These are phyloP conservation scores for Calonectria naviculata DNA, from an alignment of 2,329 filamentous ascomycete genomes.

Conservation along the genomic window DNA sequence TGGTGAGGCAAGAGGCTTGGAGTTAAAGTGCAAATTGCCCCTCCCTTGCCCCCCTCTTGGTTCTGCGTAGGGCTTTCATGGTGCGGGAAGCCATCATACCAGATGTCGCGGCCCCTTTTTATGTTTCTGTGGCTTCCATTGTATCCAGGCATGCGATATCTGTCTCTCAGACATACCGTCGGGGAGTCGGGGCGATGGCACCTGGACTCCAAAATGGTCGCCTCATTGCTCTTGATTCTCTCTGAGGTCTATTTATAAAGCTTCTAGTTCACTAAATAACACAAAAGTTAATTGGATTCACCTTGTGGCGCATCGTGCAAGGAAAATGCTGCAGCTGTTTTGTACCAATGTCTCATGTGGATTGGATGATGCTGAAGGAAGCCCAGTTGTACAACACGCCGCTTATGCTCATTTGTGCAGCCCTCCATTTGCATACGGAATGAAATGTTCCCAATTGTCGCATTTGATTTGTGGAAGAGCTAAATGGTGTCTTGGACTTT, in stretches of 20 bases:
- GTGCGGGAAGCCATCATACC: background rate
- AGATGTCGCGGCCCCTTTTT: background rate
- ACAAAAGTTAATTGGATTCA: background rate
- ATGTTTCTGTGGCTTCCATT: background rate
- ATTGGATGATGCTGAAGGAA: background rate
- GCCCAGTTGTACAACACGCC: too few species aligned
- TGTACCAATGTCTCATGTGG: background rate
- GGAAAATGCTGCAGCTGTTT: too few species aligned
- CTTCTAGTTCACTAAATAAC: background rate
- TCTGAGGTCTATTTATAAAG: background rate
- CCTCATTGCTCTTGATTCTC: too few species aligned
- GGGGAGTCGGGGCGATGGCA: background rate
- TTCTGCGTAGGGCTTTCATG: background rate
- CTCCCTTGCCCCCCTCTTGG: too few species aligned
- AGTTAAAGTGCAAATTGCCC: background rate
- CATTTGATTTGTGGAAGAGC: background rate
- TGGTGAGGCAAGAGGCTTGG: background rate
- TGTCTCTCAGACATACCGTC: background rate
- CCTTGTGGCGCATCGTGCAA: background rate
- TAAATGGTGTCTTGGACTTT: slow-evolving; percentile 1
- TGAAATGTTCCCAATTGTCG: background rate
- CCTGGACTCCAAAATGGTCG: background rate
- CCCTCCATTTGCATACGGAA: background rate
- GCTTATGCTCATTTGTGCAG: too few species aligned
- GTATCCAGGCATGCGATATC: background rate